Base-by-base conservation (phyloP, 2,329 filamentous ascomycete genomes). In the Ceratocystis cubensis region DNA sequence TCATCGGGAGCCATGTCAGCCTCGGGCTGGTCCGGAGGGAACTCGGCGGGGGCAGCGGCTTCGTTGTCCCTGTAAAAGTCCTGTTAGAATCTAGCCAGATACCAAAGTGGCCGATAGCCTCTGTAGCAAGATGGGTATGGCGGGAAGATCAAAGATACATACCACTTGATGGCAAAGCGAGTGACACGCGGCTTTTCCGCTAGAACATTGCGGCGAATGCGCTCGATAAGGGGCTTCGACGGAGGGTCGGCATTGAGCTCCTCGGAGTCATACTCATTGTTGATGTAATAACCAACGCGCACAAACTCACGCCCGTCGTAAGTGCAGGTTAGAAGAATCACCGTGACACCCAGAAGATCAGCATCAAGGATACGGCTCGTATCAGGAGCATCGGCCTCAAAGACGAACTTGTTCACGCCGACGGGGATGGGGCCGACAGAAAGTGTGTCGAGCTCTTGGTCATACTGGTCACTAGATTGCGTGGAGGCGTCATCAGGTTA, bases 91-190 rank as follows among this genome's bases (percentile, higher is more conserved):
- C 10, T 41, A 5, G 37, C 3, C 37, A 15, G 37, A 41, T 41
- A 3, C 13, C 37, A 15, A 41, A 15, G 37, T 13, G 37, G 37
- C 37, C 13, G 13, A 13, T 41, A 13, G n/a, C 10, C 28, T 15
- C 22, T 22, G 8, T 44, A 44, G 33, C 37, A 65, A 46, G 33
- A 37, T 7, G 28, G 37, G 37, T 13, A 13, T 41, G 37, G 37
- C 13, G 10, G 37, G 37, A 41, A 41, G 37, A 41, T 41, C 7
- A 41, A 66, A 28, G 25, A 46, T 61, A 77, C 84, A 67, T 82
- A 96, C 94, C 94, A 99, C 79, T 99, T 99, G 79, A 99, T 99
- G 57, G 92, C 91, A 74, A 99, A 99, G 70, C 94, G 86, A 37
- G 94, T 99, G 64, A 99, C 94, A 77, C 94, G 86, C 13, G 94